Evolutionary conservation across 352 stramenopile genomes (phyloP).

Genomic region (Pythium phragmiticola): DNA sequence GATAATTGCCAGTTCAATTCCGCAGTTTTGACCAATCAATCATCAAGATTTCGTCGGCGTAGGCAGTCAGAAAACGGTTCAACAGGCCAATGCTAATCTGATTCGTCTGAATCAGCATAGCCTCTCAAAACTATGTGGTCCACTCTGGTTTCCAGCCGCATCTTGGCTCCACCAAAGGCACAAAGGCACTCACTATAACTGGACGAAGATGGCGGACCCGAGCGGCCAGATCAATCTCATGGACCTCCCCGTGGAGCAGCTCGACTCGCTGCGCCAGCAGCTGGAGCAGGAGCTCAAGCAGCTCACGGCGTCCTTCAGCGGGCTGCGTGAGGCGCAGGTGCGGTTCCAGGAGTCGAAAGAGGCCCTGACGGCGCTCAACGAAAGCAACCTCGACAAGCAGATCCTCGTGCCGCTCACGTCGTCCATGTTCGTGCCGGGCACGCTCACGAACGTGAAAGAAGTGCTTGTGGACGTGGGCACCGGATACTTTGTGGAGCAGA

Average conservation of each 20-base stretch:
- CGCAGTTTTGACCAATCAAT: slow-evolving; percentile 7
- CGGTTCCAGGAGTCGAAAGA: slow-evolving; percentile 82
- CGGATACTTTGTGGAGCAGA: slow-evolving; percentile 94
- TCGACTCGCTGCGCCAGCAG: slow-evolving; percentile 91
- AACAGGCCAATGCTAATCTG: neutral
- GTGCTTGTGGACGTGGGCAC: slow-evolving; percentile 94
- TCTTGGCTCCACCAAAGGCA: neutral
- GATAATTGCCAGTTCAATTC: slow-evolving; percentile 13
- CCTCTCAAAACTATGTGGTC: neutral
- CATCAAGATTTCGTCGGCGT: neutral
- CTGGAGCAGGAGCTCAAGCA: slow-evolving; percentile 84
- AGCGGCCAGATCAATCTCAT: slow-evolving; percentile 62
- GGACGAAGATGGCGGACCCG: slow-evolving; percentile 39
- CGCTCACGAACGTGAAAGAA: slow-evolving; percentile 80
- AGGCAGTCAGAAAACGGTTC: slow-evolving; percentile 1
- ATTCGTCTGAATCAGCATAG: neutral
- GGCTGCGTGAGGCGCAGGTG: slow-evolving; percentile 70
- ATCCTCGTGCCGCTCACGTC: slow-evolving; percentile 95
- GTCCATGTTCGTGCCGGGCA: slow-evolving; percentile 93
- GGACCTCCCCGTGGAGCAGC: slow-evolving; percentile 92
- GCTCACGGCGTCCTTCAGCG: slow-evolving; percentile 63
- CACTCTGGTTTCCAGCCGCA: neutral
- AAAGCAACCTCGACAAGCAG: slow-evolving; percentile 64
- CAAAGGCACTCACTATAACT: neutral
- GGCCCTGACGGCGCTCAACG: slow-evolving; percentile 57